phyloP scores from a whole-genome alignment of 768 basidiomycete genomes.

The Boletus tomentosulus region DNA sequence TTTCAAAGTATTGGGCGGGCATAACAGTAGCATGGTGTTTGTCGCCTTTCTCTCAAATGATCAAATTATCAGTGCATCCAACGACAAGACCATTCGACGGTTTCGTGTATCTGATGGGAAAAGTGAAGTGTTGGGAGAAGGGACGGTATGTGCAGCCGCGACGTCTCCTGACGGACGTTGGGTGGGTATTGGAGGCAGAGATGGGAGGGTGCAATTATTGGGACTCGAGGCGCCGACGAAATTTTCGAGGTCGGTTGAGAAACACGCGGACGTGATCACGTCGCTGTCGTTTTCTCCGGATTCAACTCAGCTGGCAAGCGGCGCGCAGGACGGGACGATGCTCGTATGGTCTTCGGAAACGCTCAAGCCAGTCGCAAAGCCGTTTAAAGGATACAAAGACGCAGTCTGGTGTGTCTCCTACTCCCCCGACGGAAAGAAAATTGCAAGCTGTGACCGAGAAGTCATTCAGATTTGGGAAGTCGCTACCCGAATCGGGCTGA shows the following conservation, averaged over 20 bases:
- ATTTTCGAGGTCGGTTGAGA: background rate
- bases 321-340: constrained; percentile 15
- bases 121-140: constrained; percentile 5
- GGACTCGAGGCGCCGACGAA: constrained; percentile 1
- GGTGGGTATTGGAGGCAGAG: constrained; percentile 17
- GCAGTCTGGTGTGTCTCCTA: constrained; percentile 16
- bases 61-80: constrained; percentile 18
- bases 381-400: constrained; percentile 8
- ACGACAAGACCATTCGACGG: constrained; percentile 16
- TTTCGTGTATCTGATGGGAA: constrained; percentile 4
- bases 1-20: constrained; percentile 9
- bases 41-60: constrained; percentile 16
- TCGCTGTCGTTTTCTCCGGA: constrained; percentile 20
- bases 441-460: constrained; percentile 20
- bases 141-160: background rate
- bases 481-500: background rate
- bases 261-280: constrained; percentile 5
- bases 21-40: constrained; percentile 8
- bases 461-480: constrained; percentile 16
- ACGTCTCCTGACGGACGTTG: constrained; percentile 7
- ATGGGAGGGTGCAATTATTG: constrained; percentile 11
- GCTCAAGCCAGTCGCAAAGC: constrained; percentile 7
- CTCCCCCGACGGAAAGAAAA: constrained; percentile 15
- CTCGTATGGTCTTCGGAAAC: constrained; percentile 13
- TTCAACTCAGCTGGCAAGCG: constrained; percentile 13